Conservation (phyloP, 192 early-diverging fungal species). For the Rhizophagus clarus region DNA sequence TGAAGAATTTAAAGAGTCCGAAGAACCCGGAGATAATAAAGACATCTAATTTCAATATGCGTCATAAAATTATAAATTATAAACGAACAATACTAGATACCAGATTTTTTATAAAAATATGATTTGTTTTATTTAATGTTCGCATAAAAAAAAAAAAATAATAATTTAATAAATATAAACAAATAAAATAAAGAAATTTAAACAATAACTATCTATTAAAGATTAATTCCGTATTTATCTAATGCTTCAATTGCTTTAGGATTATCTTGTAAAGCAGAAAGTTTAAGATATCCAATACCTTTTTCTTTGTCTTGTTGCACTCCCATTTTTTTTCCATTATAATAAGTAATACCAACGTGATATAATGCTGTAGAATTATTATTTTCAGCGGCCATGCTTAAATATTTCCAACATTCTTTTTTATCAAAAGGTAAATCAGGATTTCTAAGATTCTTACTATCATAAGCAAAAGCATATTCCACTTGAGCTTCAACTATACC, state of each 20-base stretch:
- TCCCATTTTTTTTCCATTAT: neutral
- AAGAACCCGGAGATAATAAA: no score
- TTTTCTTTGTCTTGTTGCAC: neutral
- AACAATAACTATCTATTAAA: neutral
- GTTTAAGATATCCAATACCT: neutral
- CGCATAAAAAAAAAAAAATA: no score
- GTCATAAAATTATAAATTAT: no score
- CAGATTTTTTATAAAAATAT: no score
- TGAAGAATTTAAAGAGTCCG: no score
- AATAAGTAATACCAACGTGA: neutral
- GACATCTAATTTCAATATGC: no score
- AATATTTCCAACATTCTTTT: neutral
- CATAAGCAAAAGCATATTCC: neutral
- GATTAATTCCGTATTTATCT: neutral
- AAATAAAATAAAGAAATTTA: no score
- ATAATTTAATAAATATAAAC: no score
- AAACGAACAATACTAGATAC: no score
- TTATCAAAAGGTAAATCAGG: neutral
- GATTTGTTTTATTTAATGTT: no score
- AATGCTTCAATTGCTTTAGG: neutral
- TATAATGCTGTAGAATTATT: neutral
- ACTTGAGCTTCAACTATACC: slow-evolving; percentile 8
- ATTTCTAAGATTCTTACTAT: neutral
- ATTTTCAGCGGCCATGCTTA: neutral
- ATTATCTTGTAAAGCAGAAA: neutral